A percentile compares a stretch with the other conserved stretches of the same genome.
phyloP scores from a whole-genome alignment of 441 rosid genomes.

The Erodium trifolium region DNA sequence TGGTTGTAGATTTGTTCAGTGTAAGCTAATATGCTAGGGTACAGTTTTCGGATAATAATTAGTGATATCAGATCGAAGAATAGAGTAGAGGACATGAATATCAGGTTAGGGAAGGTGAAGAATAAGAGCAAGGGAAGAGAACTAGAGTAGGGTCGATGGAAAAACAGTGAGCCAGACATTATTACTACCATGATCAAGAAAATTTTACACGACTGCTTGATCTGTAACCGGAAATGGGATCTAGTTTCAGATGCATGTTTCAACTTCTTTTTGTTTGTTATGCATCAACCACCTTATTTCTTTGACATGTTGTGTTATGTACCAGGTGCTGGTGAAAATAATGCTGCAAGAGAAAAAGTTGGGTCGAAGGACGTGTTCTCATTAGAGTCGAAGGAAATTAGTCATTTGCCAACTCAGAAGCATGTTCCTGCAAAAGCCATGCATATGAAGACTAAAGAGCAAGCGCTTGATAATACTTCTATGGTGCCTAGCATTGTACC shows the following conservation, averaged over 20 bases:
- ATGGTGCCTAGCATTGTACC: slow-evolving; percentile 30
- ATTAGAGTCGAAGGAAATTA: slow-evolving; percentile 31
- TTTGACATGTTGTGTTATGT: slow-evolving; percentile 24
- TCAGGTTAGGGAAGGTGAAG: no score
- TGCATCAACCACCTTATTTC: not conserved
- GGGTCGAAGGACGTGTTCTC: slow-evolving; percentile 32
- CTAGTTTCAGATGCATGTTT: not conserved
- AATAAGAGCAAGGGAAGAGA: no score
- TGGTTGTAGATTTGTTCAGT: not conserved
- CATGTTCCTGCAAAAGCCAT: slow-evolving; percentile 24
- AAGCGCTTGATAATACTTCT: slow-evolving; percentile 32
- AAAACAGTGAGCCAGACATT: no score
- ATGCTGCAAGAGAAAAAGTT: slow-evolving; percentile 33
- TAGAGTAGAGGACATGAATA: not conserved
- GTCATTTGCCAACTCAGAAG: slow-evolving; percentile 27
- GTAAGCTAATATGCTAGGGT: no score
- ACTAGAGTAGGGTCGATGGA: no score
- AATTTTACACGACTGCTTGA: not conserved
- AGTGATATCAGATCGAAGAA: not conserved
- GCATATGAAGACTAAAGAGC: slow-evolving; percentile 34
- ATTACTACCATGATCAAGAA: not conserved
- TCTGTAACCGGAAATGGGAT: not conserved
- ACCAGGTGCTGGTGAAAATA: slow-evolving; percentile 59
- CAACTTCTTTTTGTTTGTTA: not conserved
- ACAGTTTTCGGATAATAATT: not conserved